Conservation (phyloP, 768 basidiomycete species). For the Rhodotorula taiwanensis region DNA sequence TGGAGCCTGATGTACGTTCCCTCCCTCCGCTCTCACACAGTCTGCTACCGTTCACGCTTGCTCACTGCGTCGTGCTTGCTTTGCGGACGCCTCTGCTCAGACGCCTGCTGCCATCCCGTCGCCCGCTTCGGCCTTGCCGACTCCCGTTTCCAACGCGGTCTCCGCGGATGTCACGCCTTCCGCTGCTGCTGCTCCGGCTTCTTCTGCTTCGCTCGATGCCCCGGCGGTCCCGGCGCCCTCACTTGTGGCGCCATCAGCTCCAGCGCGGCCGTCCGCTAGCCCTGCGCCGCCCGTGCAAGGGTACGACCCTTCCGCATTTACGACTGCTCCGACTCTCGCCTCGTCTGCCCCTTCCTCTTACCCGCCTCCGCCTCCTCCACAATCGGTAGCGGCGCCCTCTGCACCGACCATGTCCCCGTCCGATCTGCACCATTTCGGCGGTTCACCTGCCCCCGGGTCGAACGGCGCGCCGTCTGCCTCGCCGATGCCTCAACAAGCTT, state of each 20-base stretch:
- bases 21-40: background rate
- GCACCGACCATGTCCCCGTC: slow-evolving; percentile 28
- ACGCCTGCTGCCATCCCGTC: background rate
- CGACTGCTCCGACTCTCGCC: slow-evolving; percentile 8
- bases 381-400: background rate
- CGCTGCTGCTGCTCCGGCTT: background rate
- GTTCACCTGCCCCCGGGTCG: background rate
- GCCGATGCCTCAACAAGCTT: slow-evolving; percentile 1
- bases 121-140: background rate
- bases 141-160: background rate
- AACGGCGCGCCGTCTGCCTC: background rate
- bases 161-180: background rate
- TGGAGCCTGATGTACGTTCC: slow-evolving; percentile 9
- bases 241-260: background rate
- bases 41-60: background rate
- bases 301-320: slow-evolving; percentile 13
- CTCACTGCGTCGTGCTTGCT: too few species aligned
- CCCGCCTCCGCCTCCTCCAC: slow-evolving; percentile 2
- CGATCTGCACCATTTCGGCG: slow-evolving; percentile 18
- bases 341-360: slow-evolving; percentile 1
- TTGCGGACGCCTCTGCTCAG: background rate
- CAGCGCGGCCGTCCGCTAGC: background rate
- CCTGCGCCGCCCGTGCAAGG: slow-evolving; percentile 14
- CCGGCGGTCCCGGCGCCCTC: background rate
- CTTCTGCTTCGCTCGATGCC: background rate